Base-by-base conservation (phyloP, 306 rosid species). In the Cicer judaicum region DNA sequence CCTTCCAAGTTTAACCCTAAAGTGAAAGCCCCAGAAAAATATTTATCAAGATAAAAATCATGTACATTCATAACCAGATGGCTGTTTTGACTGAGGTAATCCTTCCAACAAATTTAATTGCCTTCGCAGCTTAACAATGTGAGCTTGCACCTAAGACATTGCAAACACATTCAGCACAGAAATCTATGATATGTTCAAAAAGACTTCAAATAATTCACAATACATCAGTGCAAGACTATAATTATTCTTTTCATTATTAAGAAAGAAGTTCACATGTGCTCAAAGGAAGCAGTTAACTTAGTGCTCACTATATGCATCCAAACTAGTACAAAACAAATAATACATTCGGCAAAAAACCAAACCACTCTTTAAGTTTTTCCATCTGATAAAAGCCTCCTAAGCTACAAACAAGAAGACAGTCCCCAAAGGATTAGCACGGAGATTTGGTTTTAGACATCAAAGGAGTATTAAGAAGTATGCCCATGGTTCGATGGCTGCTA, bases 141-240 rank as follows among this genome's bases (percentile, higher is more conserved):
- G 99, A 78, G 89, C 89, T 92, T 92, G 99, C 79, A 92, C 97
- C 99, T 92, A 82, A 47, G 67, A 87, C 78, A 78, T 74, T 64
- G 68, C 36, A 77, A 62, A 77, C 21, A 73, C 6, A 62, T 77
- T 80, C 81, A 83, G 81, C 81, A 29, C 43, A 59, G 6, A 75
- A 72, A 52, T 68, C 63, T 48, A 5, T 70, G 64, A 70, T 7
- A 65, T 41, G 16, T 47, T 38, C 43, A 42, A 13, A 63, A 71
- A 66, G 5, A 43, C 13, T 70, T 6, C 10, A 40, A 71, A 5
- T 43, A 68, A 43, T 48, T 12, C 64, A 48, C 7, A 70, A 24
- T 54, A 56, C 43, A 83, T 38, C 9, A 63, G 47, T 44, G 61
- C n/a, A 72, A 38, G 19, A 70, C 60, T 19, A 50, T n/a, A 18